phyloP scores from a whole-genome alignment of 306 rosid species.

The Quillaja saponaria region DNA sequence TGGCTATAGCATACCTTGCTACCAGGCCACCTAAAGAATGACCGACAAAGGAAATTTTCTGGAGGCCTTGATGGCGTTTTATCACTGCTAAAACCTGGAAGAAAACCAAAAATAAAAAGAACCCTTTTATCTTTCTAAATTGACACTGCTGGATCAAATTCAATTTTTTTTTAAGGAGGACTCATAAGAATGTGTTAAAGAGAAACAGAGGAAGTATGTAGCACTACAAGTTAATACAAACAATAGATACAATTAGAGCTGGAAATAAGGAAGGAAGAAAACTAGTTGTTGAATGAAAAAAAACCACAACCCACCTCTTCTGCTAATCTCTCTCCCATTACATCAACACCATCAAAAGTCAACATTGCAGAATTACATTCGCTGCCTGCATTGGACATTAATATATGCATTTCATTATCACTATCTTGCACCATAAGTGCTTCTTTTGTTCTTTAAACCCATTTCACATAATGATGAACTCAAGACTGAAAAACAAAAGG shows the following conservation, averaged over 20 bases:
- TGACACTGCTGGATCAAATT: no score
- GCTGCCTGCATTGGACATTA: conserved; percentile 72
- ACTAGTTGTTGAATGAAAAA: no score
- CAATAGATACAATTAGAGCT: no score
- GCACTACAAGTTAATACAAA: no score
- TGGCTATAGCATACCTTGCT: conserved; percentile 92
- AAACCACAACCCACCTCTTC: conserved; percentile 88
- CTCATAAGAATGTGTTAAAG: conserved; percentile 13
- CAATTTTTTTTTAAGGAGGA: no score
- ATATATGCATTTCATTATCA: conserved; percentile 37
- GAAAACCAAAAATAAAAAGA: not conserved
- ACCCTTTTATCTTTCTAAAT: no score
- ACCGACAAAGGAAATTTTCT: conserved; percentile 88
- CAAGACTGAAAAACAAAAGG: no score
- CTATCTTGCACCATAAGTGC: conserved; percentile 11
- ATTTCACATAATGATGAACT: no score
- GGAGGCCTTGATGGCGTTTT: conserved; percentile 62
- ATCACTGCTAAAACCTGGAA: conserved; percentile 67
- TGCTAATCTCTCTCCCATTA: conserved; percentile 90
- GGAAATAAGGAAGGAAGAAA: no score
- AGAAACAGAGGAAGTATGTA: conserved; percentile 17
- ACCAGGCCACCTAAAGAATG: conserved; percentile 96
- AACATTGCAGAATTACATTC: conserved; percentile 76
- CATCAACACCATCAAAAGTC: conserved; percentile 93
- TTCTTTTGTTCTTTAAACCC: not conserved